phyloP scores from a whole-genome alignment of 768 basidiomycete species.

The Mycena albidolilacea region DNA sequence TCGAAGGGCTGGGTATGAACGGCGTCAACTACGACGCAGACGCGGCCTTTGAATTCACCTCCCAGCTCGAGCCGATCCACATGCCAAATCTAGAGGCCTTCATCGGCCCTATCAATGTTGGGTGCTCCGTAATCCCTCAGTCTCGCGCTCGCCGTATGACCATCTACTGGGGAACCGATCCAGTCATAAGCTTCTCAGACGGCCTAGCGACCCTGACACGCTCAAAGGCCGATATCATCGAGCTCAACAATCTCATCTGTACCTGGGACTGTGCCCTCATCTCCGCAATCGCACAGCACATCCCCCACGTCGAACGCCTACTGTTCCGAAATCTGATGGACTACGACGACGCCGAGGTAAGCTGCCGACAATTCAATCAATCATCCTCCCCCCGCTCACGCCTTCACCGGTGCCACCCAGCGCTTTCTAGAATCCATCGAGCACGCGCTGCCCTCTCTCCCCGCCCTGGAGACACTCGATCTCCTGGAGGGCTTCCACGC shows the following conservation, averaged over 20 bases:
- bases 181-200: not conserved
- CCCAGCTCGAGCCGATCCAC: not conserved
- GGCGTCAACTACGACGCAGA: not conserved
- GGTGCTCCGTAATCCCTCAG: conserved; percentile 12
- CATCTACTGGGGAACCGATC: conserved; percentile 12
- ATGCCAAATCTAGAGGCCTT: conserved; percentile 19
- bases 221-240: conserved; percentile 1
- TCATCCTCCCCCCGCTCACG: not conserved
- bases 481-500: not conserved
- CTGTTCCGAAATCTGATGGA: not conserved
- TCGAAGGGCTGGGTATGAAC: not conserved
- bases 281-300: not conserved
- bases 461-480: not conserved
- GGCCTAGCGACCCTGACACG: conserved; percentile 2
- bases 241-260: conserved; percentile 3
- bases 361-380: not conserved
- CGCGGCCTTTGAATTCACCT: not conserved
- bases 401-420: not conserved
- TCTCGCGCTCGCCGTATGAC: not conserved
- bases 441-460: not conserved
- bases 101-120: conserved; percentile 5
- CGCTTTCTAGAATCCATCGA: conserved; percentile 7
- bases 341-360: conserved; percentile 12
- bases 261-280: conserved; percentile 16
- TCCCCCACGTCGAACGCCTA: not conserved